Evolutionary conservation across 2,329 filamentous ascomycete genomes (phyloP).

Genomic region (Diplocarpon mali): DNA sequence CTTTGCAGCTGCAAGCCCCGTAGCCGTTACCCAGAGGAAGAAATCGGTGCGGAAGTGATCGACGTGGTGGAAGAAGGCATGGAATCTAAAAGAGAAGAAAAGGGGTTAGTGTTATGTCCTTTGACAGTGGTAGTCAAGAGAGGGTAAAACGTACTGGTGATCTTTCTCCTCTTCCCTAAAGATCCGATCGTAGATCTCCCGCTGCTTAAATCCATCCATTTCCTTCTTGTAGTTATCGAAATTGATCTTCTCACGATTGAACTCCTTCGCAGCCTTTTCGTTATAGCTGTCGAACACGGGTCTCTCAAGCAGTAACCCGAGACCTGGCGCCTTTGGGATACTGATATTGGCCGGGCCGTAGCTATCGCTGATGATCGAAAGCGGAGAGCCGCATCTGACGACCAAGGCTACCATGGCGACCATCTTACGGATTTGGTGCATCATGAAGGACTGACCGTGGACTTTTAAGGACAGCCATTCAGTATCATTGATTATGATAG

Average conservation of each 20-base stretch:
- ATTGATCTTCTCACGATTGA: conserved; percentile 58
- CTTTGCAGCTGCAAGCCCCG: conserved; percentile 51
- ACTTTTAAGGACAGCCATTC: conserved; percentile 95
- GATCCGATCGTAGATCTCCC: conserved; percentile 84
- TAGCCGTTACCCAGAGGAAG: conserved; percentile 65
- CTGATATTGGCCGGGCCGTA: conserved; percentile 65
- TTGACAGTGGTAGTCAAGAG: neutral
- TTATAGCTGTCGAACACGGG: conserved; percentile 92
- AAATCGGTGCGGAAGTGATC: conserved; percentile 62
- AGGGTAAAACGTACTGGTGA: conserved; percentile 54
- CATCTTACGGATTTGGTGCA: conserved; percentile 99
- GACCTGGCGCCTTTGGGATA: conserved; percentile 85
- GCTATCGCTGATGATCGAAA: conserved; percentile 59
- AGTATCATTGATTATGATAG: conserved; percentile 79
- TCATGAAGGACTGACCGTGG: conserved; percentile 98
- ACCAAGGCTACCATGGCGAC: conserved; percentile 82
- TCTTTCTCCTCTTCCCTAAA: conserved; percentile 82
- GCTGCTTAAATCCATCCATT: conserved; percentile 81
- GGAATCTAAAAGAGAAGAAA: conserved; percentile 42
- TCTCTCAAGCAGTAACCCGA: conserved; percentile 79
- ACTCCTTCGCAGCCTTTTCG: conserved; percentile 50
- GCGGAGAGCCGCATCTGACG: conserved; percentile 71
- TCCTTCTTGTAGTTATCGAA: conserved; percentile 68
- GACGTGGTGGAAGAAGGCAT: conserved; percentile 68
- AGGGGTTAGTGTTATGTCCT: too few relatives aligned